Conservation (phyloP, 805 yeast species). For the Starmerella floricola region DNA sequence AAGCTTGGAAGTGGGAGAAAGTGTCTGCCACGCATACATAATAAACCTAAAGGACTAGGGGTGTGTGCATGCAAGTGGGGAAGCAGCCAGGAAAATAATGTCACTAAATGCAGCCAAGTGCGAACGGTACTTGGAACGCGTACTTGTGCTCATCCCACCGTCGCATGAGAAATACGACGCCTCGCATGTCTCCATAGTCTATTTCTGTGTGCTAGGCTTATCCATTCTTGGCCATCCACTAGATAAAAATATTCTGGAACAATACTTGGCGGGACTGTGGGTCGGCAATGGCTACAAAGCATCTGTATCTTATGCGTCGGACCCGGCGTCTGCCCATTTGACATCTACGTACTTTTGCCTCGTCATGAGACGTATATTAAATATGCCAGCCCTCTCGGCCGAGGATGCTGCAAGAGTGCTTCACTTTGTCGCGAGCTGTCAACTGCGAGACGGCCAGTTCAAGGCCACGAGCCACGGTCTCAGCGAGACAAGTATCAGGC, state of each 20-base stretch:
- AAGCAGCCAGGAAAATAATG: too few relatives aligned
- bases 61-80: too few relatives aligned
- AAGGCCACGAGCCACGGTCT: background rate
- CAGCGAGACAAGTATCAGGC: constrained; percentile 62
- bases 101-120: background rate
- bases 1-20: background rate
- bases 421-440: constrained; percentile 49
- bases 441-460: constrained; percentile 49
- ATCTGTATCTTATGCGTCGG: constrained; percentile 3
- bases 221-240: constrained; percentile 6
- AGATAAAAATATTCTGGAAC: background rate
- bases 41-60: background rate
- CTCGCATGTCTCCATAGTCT: constrained; percentile 19
- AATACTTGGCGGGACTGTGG: constrained; percentile 9
- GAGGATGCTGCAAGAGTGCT: constrained; percentile 31
- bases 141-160: constrained; percentile 18
- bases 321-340: constrained; percentile 3
- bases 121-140: constrained; percentile 16
- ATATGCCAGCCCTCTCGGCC: background rate
- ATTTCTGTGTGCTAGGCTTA: constrained; percentile 19
- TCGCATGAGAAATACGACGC: constrained; percentile 18
- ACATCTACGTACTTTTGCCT: constrained; percentile 64
- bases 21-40: background rate
- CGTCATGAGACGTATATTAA: constrained; percentile 32
- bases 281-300: constrained; percentile 15